phyloP scores from a whole-genome alignment of 768 basidiomycete species.

The Kwoniella dejecticola region DNA sequence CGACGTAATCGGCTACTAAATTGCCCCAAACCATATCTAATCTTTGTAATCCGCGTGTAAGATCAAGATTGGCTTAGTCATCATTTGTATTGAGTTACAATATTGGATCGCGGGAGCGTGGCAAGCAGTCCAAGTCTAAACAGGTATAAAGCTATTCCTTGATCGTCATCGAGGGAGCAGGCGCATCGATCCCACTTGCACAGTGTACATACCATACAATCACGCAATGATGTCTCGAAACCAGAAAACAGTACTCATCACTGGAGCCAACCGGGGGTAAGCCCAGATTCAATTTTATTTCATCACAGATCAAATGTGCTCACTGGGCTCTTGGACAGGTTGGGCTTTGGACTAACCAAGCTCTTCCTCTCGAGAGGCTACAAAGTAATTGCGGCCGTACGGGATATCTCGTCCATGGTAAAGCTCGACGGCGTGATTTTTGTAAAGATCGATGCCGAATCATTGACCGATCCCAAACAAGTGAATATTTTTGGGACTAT shows the following conservation, averaged over 20 bases:
- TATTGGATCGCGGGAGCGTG: too few species aligned
- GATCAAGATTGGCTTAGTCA: too few species aligned
- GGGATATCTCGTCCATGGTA: constrained; percentile 2
- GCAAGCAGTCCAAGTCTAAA: too few species aligned
- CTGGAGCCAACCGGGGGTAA: constrained; percentile 26
- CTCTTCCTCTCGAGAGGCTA: constrained; percentile 8
- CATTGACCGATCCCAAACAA: not conserved
- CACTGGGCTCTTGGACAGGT: not conserved
- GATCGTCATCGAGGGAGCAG: too few species aligned
- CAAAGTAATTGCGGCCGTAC: constrained; percentile 22
- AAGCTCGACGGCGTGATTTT: not conserved
- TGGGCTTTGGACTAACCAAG: constrained; percentile 13
- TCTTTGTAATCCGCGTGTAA: too few species aligned
- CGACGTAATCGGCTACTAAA: too few species aligned
- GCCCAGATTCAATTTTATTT: not conserved
- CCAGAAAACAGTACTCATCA: constrained; percentile 14
- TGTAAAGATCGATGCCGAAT: constrained; percentile 20
- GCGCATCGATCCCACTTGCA: not conserved
- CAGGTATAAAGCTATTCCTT: too few species aligned
- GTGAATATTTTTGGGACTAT: not conserved
- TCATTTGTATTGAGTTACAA: too few species aligned
- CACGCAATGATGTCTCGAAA: not conserved
- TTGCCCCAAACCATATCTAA: too few species aligned
- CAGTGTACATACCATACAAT: not conserved
- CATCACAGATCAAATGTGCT: not conserved